Base-by-base conservation (phyloP, 257 asterid species). In the Solanum lycopersicoides region DNA sequence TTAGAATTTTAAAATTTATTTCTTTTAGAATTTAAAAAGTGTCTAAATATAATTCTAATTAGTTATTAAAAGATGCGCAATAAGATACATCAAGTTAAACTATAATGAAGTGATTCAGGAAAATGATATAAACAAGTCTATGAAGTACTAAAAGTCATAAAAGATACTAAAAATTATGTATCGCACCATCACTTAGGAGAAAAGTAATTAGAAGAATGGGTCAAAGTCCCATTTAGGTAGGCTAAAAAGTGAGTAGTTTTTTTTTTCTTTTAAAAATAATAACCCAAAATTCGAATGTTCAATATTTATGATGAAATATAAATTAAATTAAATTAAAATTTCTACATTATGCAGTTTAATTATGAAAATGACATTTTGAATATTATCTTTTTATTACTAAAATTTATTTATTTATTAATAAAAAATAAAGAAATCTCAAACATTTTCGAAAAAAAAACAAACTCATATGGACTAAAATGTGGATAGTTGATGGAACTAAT, bases 311-410 rank as follows among this genome's bases (percentile, higher is more conserved):
- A 23, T 63, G 2, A 10, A 4, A 23, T 63, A 63, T 63, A 23
- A 23, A 10, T 23, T 21, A 60, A 23, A 10, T 23, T 21, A 60
- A 23, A 14, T 1, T 10, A 23, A 14, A 60, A 10, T 23, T 63
- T 23, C 0, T 63, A 3, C 1, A 23, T 21, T 4, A 1, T 9
- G 1, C 2, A 4, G 0, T 60, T 21, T 11, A 23, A 23, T 60
- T 60, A 0, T 23, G 0, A 9, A 60, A 9, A 9, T 23, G 4
- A 2, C 0, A 23, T 23, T 60, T 60, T 60, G 4, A 23, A 4
- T 10, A 10, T 60, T 9, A 23, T 9, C 9, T 23, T 59, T 63
- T 23, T 59, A 1, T 56, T 59, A 59, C 0, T 59, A 59, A 59
- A 59, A 7, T 20, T 0, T 59, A 7, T 59, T 59, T 59, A 3